These are phyloP conservation scores for Skeletonema menzelii DNA, from an alignment of 108 stramenopile species.

Conservation along the genomic window DNA sequence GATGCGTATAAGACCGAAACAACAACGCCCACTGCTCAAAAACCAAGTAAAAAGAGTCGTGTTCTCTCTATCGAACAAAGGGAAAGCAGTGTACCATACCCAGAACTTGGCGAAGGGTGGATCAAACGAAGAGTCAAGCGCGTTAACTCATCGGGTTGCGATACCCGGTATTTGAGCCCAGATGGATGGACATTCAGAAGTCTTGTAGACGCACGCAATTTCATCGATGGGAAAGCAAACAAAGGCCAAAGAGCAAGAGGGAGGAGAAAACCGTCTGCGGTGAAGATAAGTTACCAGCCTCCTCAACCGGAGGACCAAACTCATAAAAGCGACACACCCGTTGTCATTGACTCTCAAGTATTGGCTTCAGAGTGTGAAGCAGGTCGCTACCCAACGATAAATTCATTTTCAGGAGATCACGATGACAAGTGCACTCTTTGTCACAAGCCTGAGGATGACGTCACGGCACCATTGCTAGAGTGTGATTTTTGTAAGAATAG, in stretches of 20 bases:
- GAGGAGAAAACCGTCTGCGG: not conserved
- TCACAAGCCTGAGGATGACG: constrained; percentile 19
- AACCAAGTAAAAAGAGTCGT: not conserved
- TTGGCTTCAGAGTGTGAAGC: constrained; percentile 67
- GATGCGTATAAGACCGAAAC: not conserved
- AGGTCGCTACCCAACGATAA: constrained; percentile 83
- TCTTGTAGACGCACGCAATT: not conserved
- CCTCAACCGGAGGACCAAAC: not conserved
- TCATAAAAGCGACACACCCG: constrained; percentile 14
- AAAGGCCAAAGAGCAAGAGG: not conserved
- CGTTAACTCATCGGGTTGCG: not conserved
- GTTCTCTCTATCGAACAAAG: not conserved
- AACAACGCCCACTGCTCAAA: not conserved
- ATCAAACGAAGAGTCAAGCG: not conserved
- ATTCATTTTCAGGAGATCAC: constrained; percentile 55
- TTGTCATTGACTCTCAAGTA: constrained; percentile 68
- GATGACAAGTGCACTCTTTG: constrained; percentile 58
- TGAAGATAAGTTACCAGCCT: not conserved
- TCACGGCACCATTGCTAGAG: constrained; percentile 39
- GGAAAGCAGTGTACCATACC: not conserved
- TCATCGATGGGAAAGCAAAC: not conserved
- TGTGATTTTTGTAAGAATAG: constrained; percentile 76
- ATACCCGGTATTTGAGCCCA: not conserved
- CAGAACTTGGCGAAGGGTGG: constrained; percentile 4
- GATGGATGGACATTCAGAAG: not conserved